Conservation (phyloP, 768 basidiomycete genomes). For the Auriscalpium microsporum region DNA sequence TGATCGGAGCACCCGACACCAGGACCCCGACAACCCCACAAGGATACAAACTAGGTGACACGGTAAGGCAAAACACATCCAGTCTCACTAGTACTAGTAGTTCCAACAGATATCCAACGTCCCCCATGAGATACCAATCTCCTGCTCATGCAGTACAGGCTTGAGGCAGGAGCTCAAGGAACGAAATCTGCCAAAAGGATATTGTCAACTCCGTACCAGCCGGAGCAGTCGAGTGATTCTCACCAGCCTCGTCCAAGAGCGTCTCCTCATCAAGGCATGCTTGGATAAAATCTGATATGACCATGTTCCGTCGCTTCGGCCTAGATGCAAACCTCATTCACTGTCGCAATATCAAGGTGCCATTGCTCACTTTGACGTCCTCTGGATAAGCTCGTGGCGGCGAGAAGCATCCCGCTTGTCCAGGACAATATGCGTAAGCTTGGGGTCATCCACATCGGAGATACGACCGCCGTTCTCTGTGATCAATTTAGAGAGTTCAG, state of each 20-base stretch:
- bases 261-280: slow-evolving; percentile 80
- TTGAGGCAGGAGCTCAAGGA: too few relatives aligned
- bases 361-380: slow-evolving; percentile 55
- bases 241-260: slow-evolving; percentile 79
- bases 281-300: slow-evolving; percentile 69
- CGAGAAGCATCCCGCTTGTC: slow-evolving; percentile 77
- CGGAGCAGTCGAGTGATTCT: slow-evolving; percentile 12
- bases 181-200: too few relatives aligned
- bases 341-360: neutral
- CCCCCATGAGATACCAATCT: too few relatives aligned
- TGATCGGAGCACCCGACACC: too few relatives aligned
- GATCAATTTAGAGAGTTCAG: slow-evolving; percentile 42
- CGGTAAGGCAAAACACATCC: too few relatives aligned
- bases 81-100: too few relatives aligned
- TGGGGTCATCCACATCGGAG: slow-evolving; percentile 60
- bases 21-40: too few relatives aligned
- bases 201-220: too few relatives aligned
- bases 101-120: too few relatives aligned
- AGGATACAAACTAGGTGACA: too few relatives aligned
- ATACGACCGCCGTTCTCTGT: slow-evolving; percentile 65
- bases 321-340: slow-evolving; percentile 28
- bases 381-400: slow-evolving; percentile 58
- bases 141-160: too few relatives aligned
- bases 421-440: slow-evolving; percentile 79
- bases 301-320: slow-evolving; percentile 71